Percentiles rank a stretch among this genome's conserved stretches.
These are phyloP conservation scores for Ophiostoma tasmaniense DNA, from an alignment of 2,329 filamentous ascomycete genomes.

Conservation along the genomic window DNA sequence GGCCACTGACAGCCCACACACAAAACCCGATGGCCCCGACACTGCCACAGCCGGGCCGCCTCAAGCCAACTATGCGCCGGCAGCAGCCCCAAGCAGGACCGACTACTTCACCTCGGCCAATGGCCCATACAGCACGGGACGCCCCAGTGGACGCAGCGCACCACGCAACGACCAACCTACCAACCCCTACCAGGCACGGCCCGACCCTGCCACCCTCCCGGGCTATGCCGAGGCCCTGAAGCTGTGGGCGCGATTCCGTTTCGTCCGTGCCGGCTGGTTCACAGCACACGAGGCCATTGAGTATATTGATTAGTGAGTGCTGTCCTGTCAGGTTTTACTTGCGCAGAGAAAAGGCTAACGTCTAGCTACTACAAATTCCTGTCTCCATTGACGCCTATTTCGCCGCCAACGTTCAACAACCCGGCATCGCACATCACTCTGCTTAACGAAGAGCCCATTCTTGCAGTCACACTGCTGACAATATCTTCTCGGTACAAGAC, in stretches of 20 bases:
- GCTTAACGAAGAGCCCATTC: slow-evolving; percentile 82
- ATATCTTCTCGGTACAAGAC: slow-evolving; percentile 82
- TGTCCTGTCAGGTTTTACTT: neutral
- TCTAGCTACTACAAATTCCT: slow-evolving; percentile 79
- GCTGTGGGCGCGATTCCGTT: slow-evolving; percentile 87
- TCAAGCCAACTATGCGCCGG: slow-evolving; percentile 5
- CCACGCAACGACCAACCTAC: slow-evolving; percentile 31
- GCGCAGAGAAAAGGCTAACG: neutral
- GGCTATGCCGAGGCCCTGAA: slow-evolving; percentile 63
- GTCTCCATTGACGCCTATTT: slow-evolving; percentile 86
- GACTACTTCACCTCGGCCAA: slow-evolving; percentile 4
- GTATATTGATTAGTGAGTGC: slow-evolving; percentile 77
- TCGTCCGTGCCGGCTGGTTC: slow-evolving; percentile 96
- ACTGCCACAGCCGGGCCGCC: neutral
- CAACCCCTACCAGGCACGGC: slow-evolving; percentile 34
- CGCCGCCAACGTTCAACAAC: slow-evolving; percentile 79
- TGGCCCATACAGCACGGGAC: slow-evolving; percentile 19
- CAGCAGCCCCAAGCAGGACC: neutral
- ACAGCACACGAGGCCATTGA: slow-evolving; percentile 86
- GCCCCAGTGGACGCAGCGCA: slow-evolving; percentile 19
- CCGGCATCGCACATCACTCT: slow-evolving; percentile 72
- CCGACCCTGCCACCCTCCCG: slow-evolving; percentile 36
- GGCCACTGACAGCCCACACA: slow-evolving; percentile 40
- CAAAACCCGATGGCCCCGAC: slow-evolving; percentile 9
- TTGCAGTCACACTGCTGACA: slow-evolving; percentile 83